These are phyloP conservation scores for Panicum hallii DNA, from an alignment of 202 grass and related monocot genomes.

Conservation along the genomic window DNA sequence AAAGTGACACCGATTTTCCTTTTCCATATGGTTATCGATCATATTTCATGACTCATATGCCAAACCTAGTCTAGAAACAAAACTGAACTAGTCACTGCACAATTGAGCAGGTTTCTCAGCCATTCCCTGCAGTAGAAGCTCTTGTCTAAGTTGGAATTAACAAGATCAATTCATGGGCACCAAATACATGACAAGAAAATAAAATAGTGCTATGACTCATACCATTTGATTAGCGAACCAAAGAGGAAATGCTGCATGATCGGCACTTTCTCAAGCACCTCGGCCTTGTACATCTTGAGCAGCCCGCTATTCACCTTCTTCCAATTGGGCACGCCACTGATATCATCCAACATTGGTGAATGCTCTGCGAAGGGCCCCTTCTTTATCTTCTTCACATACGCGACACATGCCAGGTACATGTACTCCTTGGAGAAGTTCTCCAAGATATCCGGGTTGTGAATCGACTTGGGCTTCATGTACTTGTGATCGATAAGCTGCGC, in stretches of 20 bases:
- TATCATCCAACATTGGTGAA: constrained; percentile 95
- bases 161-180: constrained; percentile 12
- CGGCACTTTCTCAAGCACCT: constrained; percentile 93
- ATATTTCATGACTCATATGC: background rate
- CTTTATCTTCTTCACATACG: constrained; percentile 90
- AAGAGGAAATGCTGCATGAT: constrained; percentile 99
- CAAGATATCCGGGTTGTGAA: constrained; percentile 90
- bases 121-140: background rate
- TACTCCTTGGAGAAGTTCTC: constrained; percentile 90
- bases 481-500: constrained; percentile 93
- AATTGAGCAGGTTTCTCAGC: background rate
- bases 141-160: background rate
- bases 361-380: constrained; percentile 91
- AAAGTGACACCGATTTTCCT: background rate
- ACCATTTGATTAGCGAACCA: constrained; percentile 96
- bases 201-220: constrained; percentile 30
- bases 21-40: background rate
- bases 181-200: background rate
- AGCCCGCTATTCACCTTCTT: constrained; percentile 92
- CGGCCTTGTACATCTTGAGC: constrained; percentile 98
- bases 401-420: constrained; percentile 78
- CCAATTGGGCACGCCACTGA: constrained; percentile 77
- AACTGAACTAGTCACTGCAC: background rate
- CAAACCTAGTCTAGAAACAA: background rate
- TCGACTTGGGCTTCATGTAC: constrained; percentile 97